phyloP scores from a whole-genome alignment of 768 basidiomycete genomes.

The Suillus fuscotomentosus region DNA sequence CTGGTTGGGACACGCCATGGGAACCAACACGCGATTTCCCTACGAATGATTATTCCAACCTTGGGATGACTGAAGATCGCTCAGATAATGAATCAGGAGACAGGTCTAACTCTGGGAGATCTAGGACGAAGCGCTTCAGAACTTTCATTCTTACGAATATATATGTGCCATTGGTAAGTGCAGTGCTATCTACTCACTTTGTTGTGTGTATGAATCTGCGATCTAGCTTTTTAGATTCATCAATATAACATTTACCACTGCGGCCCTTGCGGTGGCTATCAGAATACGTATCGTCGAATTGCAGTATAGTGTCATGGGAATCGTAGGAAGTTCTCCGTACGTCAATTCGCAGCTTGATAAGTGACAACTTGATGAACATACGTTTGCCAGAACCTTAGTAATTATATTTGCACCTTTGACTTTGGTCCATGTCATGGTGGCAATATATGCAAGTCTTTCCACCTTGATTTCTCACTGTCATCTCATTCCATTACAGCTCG shows the following conservation, averaged over 20 bases:
- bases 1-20: constrained; percentile 73
- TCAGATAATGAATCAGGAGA: constrained; percentile 29
- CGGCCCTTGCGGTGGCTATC: constrained; percentile 78
- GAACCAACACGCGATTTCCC: constrained; percentile 13
- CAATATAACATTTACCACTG: constrained; percentile 80
- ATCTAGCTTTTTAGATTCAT: constrained; percentile 77
- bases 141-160: constrained; percentile 69
- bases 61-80: constrained; percentile 12
- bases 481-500: constrained; percentile 52
- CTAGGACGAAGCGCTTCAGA: constrained; percentile 50
- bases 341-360: constrained; percentile 22
- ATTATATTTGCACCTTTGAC: constrained; percentile 86
- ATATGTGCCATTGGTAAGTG: constrained; percentile 75
- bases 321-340: constrained; percentile 80
- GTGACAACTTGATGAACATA: neutral
- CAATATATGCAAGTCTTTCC: constrained; percentile 68
- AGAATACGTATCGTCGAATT: constrained; percentile 64
- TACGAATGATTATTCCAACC: constrained; percentile 16
- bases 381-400: constrained; percentile 58
- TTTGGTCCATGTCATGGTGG: constrained; percentile 79
- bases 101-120: constrained; percentile 26
- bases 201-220: constrained; percentile 10
- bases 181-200: constrained; percentile 1
- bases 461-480: constrained; percentile 9
- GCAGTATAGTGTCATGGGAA: constrained; percentile 53